Evolutionary conservation across 2,329 filamentous ascomycete species (phyloP).

Genomic region (Aspergillus fumigatus): DNA sequence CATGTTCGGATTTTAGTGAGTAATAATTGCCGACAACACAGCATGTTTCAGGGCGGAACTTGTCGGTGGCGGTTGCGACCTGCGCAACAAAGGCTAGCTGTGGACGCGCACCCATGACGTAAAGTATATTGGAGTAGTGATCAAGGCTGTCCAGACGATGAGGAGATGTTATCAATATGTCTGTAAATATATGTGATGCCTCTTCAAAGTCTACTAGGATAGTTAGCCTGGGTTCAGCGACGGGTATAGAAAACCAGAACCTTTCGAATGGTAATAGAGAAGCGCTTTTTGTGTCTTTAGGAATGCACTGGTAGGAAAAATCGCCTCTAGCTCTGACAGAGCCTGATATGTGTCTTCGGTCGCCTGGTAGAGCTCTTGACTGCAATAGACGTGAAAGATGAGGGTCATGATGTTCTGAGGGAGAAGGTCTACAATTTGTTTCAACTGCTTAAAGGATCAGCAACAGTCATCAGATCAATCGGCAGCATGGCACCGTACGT

Average conservation of each 20-base stretch:
- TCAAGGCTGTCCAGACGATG: slow-evolving; percentile 83
- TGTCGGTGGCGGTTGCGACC: slow-evolving; percentile 84
- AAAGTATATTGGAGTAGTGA: slow-evolving; percentile 95
- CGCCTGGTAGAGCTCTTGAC: slow-evolving; percentile 86
- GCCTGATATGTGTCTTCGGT: slow-evolving; percentile 69
- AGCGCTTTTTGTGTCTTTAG: slow-evolving; percentile 85
- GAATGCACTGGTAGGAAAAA: slow-evolving; percentile 87
- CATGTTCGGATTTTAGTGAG: slow-evolving; percentile 86
- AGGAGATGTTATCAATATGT: slow-evolving; percentile 63
- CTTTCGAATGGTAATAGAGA: slow-evolving; percentile 82
- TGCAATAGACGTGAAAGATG: slow-evolving; percentile 89
- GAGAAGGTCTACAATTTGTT: slow-evolving; percentile 64
- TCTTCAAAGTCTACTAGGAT: slow-evolving; percentile 53
- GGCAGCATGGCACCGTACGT: slow-evolving; percentile 52
- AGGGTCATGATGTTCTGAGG: slow-evolving; percentile 89
- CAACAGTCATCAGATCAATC: not conserved
- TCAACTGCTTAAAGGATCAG: slow-evolving; percentile 52
- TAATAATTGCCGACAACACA: slow-evolving; percentile 98
- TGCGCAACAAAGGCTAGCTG: slow-evolving; percentile 92
- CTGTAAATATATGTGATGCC: slow-evolving; percentile 59
- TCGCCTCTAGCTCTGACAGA: slow-evolving; percentile 70
- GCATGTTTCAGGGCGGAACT: slow-evolving; percentile 93
- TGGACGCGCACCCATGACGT: slow-evolving; percentile 81
- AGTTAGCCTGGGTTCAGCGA: slow-evolving; percentile 9
- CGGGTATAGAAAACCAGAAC: slow-evolving; percentile 17